Base-by-base conservation (phyloP, 306 rosid species). In the Arachis stenosperma region DNA sequence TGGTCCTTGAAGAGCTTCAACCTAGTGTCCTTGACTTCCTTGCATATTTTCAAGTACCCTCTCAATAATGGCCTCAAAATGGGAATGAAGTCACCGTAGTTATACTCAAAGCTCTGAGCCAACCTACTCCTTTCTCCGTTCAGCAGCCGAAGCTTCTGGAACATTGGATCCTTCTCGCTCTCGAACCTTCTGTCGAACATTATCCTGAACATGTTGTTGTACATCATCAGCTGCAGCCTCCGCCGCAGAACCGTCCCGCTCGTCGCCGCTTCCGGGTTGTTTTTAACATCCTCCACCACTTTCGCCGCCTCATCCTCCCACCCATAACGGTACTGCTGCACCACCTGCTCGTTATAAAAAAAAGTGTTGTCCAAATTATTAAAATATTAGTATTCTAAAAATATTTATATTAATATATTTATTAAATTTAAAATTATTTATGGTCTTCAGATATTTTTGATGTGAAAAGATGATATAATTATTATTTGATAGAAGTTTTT, bases 61-160 rank as follows among this genome's bases (percentile, higher is more conserved):
- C 86, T 75, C 68, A 90, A 69, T 52, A 90, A 88, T 0, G 97
- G 97, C n/a, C 97, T 82, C 76, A 90, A 77, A n/a, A 90, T 79
- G 0, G 97, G 94, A 54, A 90, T 90, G 2, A 90, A 90, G 69
- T 90, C 97, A 2, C 97, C 97, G 2, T 90, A 90, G 15, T 90
- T 90, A 29, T 90, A 90, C 0, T 90, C 97, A 4, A 90, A 90
- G 89, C 97, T 90, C 79, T 90, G 97, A 27, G 97, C 94, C 79
- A 90, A 53, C 11, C 94, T 73, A 53, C 97, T 90, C 57, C 97
- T 85, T 81, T 90, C 94, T 3, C 92, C 94, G 7, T 90, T 90
- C 79, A 90, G 37, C 1, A 78, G 85, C 73, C 37, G 87, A 1
- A 90, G 84, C 79, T 81, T 88, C 70, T 39, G 46, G 2, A 90